Conservation (phyloP, 2,329 filamentous ascomycete species). For the Neofusicoccum kwambonambiense region DNA sequence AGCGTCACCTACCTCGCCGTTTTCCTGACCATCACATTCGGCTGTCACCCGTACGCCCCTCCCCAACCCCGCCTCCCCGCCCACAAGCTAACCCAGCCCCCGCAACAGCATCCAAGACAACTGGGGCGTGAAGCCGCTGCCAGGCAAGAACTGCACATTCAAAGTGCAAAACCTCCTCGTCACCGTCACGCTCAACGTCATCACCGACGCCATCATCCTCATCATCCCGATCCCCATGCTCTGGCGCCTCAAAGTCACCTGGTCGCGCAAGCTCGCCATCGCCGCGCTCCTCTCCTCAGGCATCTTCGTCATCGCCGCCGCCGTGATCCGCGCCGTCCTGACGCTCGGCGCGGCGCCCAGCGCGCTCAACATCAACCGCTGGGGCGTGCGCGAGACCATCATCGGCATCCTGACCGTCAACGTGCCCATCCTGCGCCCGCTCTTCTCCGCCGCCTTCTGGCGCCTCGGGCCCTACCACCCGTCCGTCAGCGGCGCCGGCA, state of each 20-base stretch:
- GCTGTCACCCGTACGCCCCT: constrained; percentile 26
- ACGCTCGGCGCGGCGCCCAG: constrained; percentile 30
- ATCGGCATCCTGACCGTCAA: constrained; percentile 40
- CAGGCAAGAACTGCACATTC: constrained; percentile 30
- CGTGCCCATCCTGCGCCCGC: constrained; percentile 33
- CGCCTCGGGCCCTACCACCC: constrained; percentile 20
- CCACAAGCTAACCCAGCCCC: background rate
- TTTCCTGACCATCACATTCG: constrained; percentile 32
- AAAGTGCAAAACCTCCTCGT: constrained; percentile 32
- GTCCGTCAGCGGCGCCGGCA: background rate
- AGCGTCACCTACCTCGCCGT: constrained; percentile 32
- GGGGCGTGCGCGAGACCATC: constrained; percentile 39
- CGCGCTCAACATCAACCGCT: constrained; percentile 37
- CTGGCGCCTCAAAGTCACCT: constrained; percentile 31
- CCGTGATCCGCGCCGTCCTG: constrained; percentile 34
- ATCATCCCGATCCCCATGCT: constrained; percentile 36
- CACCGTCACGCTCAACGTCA: constrained; percentile 31
- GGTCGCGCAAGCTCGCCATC: constrained; percentile 34
- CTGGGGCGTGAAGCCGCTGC: constrained; percentile 30
- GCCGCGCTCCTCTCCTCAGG: constrained; percentile 35
- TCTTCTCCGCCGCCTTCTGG: constrained; percentile 33
- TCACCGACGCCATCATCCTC: constrained; percentile 35
- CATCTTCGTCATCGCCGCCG: constrained; percentile 37
- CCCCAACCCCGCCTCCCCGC: background rate
- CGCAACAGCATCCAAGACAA: constrained; percentile 24